Evolutionary conservation across 495 filamentous ascomycete genomes (phyloP).

Genomic region (Trichoderma parareesei): DNA sequence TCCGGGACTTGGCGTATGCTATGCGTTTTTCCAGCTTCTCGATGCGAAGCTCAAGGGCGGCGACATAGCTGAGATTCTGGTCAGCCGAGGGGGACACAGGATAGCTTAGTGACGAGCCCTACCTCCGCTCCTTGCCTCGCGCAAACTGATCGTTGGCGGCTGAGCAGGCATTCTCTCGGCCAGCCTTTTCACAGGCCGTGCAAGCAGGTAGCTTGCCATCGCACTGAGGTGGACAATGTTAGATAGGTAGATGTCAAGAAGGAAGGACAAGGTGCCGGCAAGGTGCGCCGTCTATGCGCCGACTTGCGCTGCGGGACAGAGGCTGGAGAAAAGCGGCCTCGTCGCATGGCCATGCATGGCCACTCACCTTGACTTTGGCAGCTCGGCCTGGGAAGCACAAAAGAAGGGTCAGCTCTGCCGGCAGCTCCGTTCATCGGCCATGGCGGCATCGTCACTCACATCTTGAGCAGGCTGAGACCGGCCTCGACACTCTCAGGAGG

Average conservation of each 20-base stretch:
- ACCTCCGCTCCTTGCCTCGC: constrained; percentile 81
- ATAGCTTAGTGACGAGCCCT: constrained; percentile 12
- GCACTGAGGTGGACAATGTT: constrained; percentile 44
- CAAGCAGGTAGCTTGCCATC: constrained; percentile 92
- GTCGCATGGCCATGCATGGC: background rate
- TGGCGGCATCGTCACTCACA: constrained; percentile 41
- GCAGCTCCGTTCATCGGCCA: background rate
- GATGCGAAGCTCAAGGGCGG: constrained; percentile 77
- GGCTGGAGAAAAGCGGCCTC: background rate
- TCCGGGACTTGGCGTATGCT: constrained; percentile 49
- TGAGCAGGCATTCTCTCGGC: constrained; percentile 75
- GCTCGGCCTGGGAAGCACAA: constrained; percentile 46
- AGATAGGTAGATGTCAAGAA: background rate
- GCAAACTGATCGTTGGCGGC: constrained; percentile 91
- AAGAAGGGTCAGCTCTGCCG: constrained; percentile 13
- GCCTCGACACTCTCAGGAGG: constrained; percentile 77
- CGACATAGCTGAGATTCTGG: constrained; percentile 59
- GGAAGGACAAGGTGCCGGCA: background rate
- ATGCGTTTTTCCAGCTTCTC: constrained; percentile 75
- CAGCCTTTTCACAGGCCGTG: constrained; percentile 81
- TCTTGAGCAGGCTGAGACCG: constrained; percentile 86
- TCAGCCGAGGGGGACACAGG: constrained; percentile 5
- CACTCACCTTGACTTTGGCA: constrained; percentile 70
- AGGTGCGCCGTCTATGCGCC: no score
- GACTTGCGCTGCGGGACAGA: background rate